These are phyloP conservation scores for Jatropha podagrica DNA, from an alignment of 441 rosid genomes.

Conservation along the genomic window DNA sequence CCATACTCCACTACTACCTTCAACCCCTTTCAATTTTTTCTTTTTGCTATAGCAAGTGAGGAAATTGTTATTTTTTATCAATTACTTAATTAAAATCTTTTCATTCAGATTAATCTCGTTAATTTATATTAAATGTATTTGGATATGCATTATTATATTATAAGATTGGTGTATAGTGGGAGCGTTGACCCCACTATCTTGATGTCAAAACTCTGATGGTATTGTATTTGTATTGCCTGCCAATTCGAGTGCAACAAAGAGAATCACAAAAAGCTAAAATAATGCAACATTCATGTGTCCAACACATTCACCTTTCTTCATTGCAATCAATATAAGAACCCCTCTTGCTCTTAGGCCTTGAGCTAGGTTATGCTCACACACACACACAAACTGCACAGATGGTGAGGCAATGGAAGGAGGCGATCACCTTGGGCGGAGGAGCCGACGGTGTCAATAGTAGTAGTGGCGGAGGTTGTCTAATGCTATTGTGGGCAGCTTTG, in stretches of 20 bases:
- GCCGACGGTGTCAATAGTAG: slow-evolving; percentile 14
- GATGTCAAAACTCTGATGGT: not conserved
- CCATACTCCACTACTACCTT: not conserved
- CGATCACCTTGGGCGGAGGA: slow-evolving; percentile 16
- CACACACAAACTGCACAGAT: slow-evolving; percentile 11
- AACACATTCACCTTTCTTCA: slow-evolving; percentile 9
- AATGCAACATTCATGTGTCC: slow-evolving; percentile 5
- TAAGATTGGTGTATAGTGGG: slow-evolving; percentile 12
- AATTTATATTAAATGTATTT: no score
- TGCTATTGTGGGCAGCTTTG: slow-evolving; percentile 38
- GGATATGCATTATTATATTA: not conserved
- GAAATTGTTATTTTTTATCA: no score
- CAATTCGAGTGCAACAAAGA: not conserved
- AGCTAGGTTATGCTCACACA: not conserved
- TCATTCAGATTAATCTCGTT: no score
- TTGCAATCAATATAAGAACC: not conserved
- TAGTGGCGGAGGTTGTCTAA: slow-evolving; percentile 9
- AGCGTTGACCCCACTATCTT: slow-evolving; percentile 25
- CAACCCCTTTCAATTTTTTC: no score
- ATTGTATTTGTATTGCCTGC: slow-evolving; percentile 9
- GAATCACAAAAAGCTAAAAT: slow-evolving; percentile 7
- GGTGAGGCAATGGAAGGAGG: slow-evolving; percentile 39
- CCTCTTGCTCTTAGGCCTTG: not conserved
- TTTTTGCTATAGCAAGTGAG: no score
- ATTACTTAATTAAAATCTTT: no score